Evolutionary conservation across 331 rosid genomes (phyloP).

Genomic region (Rhamnella rubrinervis): DNA sequence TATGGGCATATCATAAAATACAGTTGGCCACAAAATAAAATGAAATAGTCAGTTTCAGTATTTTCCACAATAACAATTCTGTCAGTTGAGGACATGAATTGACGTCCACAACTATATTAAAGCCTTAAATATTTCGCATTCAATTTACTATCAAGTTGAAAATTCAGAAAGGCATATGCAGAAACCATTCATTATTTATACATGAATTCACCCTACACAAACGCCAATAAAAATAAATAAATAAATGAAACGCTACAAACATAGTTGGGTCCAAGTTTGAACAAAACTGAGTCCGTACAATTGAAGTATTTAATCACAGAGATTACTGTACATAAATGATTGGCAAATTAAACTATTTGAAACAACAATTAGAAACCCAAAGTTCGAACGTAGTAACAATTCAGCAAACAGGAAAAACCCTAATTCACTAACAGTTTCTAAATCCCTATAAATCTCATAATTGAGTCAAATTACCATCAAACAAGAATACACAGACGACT

Average conservation of each 20-base stretch:
- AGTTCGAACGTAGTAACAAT: neutral
- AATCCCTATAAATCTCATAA: constrained; percentile 26
- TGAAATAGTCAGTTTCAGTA: neutral
- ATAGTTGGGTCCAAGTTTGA: neutral
- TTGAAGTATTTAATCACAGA: neutral
- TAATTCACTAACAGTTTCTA: constrained; percentile 2
- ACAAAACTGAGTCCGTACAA: neutral
- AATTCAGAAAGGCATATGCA: neutral
- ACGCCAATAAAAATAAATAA: too few species aligned
- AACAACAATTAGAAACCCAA: constrained; percentile 4
- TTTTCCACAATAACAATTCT: neutral
- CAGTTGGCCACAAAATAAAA: neutral
- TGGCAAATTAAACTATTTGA: neutral
- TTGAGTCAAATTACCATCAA: neutral
- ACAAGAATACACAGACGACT: neutral
- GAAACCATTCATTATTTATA: neutral
- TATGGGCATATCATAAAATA: neutral
- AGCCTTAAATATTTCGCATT: neutral
- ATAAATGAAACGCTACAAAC: neutral
- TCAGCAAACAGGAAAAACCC: constrained; percentile 12
- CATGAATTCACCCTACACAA: neutral
- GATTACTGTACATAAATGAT: neutral
- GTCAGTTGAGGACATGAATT: too few species aligned
- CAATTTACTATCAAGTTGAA: neutral
- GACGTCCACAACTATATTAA: too few species aligned